A percentile compares a stretch with the other conserved stretches of the same genome.
These are phyloP conservation scores for Xylariaceae sp. DNA, from an alignment of 2,329 filamentous ascomycete species.

Conservation along the genomic window DNA sequence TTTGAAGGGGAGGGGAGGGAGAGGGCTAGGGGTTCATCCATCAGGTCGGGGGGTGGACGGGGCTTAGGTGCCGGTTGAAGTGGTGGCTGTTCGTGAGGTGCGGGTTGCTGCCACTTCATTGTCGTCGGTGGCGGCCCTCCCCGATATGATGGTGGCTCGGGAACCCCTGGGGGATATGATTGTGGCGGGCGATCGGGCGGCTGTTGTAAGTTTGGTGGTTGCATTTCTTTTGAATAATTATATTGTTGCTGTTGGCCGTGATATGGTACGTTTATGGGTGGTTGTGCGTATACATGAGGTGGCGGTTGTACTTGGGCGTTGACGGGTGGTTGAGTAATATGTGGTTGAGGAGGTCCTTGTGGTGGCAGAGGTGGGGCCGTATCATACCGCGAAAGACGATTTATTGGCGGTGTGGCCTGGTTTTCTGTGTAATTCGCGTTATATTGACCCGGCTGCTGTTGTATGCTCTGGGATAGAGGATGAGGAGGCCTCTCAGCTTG, in stretches of 20 bases:
- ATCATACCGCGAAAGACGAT: constrained; percentile 32
- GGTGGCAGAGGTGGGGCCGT: constrained; percentile 31
- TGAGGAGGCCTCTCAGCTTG: constrained; percentile 27
- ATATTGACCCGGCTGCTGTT: constrained; percentile 26
- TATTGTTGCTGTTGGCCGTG: constrained; percentile 24
- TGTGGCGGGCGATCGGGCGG: constrained; percentile 17
- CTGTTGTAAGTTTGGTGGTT: constrained; percentile 21
- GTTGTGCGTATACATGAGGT: constrained; percentile 27
- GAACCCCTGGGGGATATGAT: constrained; percentile 9
- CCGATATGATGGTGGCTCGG: constrained; percentile 15
- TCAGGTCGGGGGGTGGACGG: constrained; percentile 47
- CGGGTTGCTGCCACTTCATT: constrained; percentile 26
- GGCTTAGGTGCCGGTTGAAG: constrained; percentile 34
- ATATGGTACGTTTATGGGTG: constrained; percentile 26
- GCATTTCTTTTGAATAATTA: constrained; percentile 20
- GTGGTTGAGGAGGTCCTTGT: constrained; percentile 26
- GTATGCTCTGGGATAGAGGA: constrained; percentile 33
- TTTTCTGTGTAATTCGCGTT: constrained; percentile 11
- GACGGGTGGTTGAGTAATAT: constrained; percentile 19
- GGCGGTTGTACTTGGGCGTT: constrained; percentile 17
- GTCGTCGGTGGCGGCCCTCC: constrained; percentile 23
- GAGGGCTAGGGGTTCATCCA: constrained; percentile 53
- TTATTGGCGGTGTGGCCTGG: constrained; percentile 20
- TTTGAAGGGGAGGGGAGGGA: constrained; percentile 43
- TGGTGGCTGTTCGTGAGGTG: constrained; percentile 22